Conservation (phyloP, 2,329 filamentous ascomycete genomes). For the Ceratocystis eucalypticola region DNA sequence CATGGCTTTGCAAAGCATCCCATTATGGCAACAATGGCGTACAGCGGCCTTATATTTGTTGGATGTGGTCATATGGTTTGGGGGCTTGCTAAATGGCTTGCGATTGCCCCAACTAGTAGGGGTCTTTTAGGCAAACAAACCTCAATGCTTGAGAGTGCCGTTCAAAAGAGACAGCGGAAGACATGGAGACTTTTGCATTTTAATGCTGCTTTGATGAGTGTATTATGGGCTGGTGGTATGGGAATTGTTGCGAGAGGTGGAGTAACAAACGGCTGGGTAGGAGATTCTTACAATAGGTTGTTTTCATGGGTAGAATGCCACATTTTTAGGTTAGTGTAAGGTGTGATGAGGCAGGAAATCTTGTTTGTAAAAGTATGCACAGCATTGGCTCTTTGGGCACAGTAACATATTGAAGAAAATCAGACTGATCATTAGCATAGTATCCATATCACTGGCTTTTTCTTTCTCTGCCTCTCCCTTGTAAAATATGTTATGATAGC, state of each 20-base stretch:
- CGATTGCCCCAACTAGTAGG: slow-evolving; percentile 44
- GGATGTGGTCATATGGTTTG: slow-evolving; percentile 69
- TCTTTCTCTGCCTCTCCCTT: too few relatives aligned
- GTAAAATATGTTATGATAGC: too few relatives aligned
- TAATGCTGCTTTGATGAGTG: slow-evolving; percentile 41
- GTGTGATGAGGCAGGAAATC: too few relatives aligned
- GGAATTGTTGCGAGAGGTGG: slow-evolving; percentile 65
- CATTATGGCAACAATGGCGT: slow-evolving; percentile 52
- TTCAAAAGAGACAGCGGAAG: slow-evolving; percentile 42
- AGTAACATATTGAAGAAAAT: too few relatives aligned
- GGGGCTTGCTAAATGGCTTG: slow-evolving; percentile 74
- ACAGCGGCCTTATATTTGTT: slow-evolving; percentile 50
- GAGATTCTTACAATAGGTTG: slow-evolving; percentile 63
- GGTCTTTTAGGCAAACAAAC: slow-evolving; percentile 34
- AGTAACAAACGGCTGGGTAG: slow-evolving; percentile 61
- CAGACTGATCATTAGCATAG: too few relatives aligned
- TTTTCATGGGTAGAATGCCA: slow-evolving; percentile 21
- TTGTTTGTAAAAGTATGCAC: too few relatives aligned
- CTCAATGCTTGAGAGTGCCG: slow-evolving; percentile 35
- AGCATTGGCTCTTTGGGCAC: too few relatives aligned
- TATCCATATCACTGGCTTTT: too few relatives aligned
- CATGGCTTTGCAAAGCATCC: slow-evolving; percentile 71
- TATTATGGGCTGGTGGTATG: slow-evolving; percentile 72
- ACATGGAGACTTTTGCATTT: slow-evolving; percentile 62
- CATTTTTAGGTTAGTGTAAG: background rate